Percentiles rank a stretch among this genome's conserved stretches.
Conservation (phyloP, 345 rosid genomes). For the Murraya paniculata region DNA sequence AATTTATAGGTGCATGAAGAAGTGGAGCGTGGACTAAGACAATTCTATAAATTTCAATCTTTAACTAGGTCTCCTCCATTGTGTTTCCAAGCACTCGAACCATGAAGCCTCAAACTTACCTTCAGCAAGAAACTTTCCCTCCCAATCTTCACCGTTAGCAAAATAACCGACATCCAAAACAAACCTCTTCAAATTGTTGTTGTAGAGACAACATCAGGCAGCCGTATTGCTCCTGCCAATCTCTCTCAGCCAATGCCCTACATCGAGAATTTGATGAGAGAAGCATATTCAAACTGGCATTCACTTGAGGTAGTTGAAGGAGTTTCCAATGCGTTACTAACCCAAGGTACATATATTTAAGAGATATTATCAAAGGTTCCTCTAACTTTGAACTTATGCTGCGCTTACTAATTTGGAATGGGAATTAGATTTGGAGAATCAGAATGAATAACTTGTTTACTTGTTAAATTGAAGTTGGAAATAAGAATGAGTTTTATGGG, state of each 20-base stretch:
- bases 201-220: conserved; percentile 28
- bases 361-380: no score
- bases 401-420: no score
- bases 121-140: conserved; percentile 30
- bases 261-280: conserved; percentile 48
- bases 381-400: no score
- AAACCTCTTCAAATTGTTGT: conserved; percentile 53
- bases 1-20: conserved; percentile 89
- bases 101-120: conserved; percentile 36
- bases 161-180: conserved; percentile 44
- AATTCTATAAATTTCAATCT: conserved; percentile 18
- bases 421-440: no score
- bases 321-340: conserved; percentile 36
- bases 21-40: conserved; percentile 51
- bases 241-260: conserved; percentile 42
- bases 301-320: conserved; percentile 47
- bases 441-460: no score
- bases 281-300: conserved; percentile 56
- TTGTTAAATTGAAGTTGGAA: no score
- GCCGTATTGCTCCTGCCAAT: conserved; percentile 11
- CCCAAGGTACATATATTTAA: conserved; percentile 44
- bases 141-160: conserved; percentile 67
- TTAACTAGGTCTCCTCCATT: conserved; percentile 42
- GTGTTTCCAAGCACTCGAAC: conserved; percentile 38
- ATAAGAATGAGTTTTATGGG: no score